Percentiles rank a stretch among this genome's conserved stretches.
phyloP scores from a whole-genome alignment of 352 stramenopile species.

The Pythium guiyangense region DNA sequence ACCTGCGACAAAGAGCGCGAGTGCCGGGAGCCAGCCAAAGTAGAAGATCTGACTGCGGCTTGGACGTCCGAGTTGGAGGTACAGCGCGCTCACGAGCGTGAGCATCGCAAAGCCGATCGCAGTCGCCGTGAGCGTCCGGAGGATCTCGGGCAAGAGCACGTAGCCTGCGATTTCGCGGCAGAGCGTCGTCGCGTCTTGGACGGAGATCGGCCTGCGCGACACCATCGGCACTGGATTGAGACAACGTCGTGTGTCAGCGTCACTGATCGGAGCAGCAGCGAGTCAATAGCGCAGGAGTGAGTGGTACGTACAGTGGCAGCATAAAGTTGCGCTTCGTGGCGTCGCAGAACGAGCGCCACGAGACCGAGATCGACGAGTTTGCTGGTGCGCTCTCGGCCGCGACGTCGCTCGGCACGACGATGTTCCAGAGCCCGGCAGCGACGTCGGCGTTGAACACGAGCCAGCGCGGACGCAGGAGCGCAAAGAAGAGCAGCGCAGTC shows the following conservation, averaged over 20 bases:
- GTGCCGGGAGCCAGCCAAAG: conserved; percentile 46
- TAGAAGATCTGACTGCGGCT: conserved; percentile 54
- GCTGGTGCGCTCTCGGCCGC: conserved; percentile 18
- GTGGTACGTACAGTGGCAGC: conserved; percentile 18
- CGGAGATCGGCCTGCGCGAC: conserved; percentile 14
- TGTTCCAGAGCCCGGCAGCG: conserved; percentile 49
- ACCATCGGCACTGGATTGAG: not conserved
- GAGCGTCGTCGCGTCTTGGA: conserved; percentile 19
- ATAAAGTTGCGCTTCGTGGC: conserved; percentile 19
- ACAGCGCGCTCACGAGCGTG: conserved; percentile 42
- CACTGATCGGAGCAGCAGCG: too few relatives aligned
- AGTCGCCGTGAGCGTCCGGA: conserved; percentile 40
- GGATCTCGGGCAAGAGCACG: conserved; percentile 22
- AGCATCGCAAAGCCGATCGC: conserved; percentile 40
- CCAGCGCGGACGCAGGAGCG: conserved; percentile 61
- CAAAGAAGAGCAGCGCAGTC: conserved; percentile 50
- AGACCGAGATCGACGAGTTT: conserved; percentile 25
- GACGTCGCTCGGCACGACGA: conserved; percentile 26
- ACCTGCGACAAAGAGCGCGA: conserved; percentile 48
- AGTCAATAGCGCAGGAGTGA: too few relatives aligned
- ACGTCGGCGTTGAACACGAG: conserved; percentile 39
- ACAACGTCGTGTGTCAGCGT: not conserved
- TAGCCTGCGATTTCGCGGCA: conserved; percentile 27
- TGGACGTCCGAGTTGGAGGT: conserved; percentile 61
- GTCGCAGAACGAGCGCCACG: conserved; percentile 55